Evolutionary conservation across 106 monocot species (phyloP).

Genomic region (Iris macrosiphon): DNA sequence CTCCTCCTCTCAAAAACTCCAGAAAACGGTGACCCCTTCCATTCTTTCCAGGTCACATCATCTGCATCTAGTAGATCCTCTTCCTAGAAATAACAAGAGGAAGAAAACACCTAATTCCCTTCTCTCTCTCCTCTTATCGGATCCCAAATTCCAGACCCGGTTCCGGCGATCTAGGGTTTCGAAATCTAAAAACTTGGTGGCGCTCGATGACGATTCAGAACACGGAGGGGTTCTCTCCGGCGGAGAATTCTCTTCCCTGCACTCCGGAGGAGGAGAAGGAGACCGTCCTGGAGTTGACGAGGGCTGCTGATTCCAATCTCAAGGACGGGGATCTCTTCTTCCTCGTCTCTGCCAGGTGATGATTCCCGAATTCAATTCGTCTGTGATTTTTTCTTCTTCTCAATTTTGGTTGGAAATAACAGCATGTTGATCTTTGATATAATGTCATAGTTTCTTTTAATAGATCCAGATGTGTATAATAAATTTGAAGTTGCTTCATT

Average conservation of each 20-base stretch:
- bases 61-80: too few species aligned
- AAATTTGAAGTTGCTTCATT: too few species aligned
- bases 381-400: neutral
- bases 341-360: constrained; percentile 40
- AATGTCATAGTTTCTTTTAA: too few species aligned
- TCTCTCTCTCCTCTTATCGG: neutral
- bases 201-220: constrained; percentile 50
- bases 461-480: too few species aligned
- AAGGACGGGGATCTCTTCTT: constrained; percentile 53
- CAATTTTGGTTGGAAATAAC: too few species aligned
- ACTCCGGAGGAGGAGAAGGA: constrained; percentile 60
- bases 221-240: constrained; percentile 32
- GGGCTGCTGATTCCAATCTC: constrained; percentile 19
- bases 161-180: constrained; percentile 38
- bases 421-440: too few species aligned
- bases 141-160: constrained; percentile 6
- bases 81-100: too few species aligned
- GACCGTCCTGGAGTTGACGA: constrained; percentile 21
- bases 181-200: constrained; percentile 8
- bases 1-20: too few species aligned
- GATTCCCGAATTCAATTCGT: too few species aligned
- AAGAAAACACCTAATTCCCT: too few species aligned
- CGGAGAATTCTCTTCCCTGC: constrained; percentile 42
- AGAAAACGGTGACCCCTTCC: too few species aligned
- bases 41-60: too few species aligned